Evolutionary conservation across 2,329 filamentous ascomycete genomes (phyloP).

Genomic region (Cladosporium halotolerans): DNA sequence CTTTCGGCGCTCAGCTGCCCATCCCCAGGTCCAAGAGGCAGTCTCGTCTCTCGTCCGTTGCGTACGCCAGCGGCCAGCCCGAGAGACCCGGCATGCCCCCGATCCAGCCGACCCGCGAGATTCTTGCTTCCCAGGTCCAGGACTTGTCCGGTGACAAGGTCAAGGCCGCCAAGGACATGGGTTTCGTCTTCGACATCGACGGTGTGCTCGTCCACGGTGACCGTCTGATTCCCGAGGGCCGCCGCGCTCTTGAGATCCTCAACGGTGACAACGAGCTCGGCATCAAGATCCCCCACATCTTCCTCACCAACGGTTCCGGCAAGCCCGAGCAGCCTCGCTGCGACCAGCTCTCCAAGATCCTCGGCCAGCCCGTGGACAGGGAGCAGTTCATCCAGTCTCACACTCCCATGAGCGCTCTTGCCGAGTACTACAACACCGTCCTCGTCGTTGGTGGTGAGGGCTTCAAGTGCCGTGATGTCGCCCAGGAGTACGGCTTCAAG

Average conservation of each 20-base stretch:
- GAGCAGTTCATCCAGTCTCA: constrained; percentile 74
- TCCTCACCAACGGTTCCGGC: constrained; percentile 68
- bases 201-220: constrained; percentile 70
- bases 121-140: constrained; percentile 65
- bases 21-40: constrained; percentile 66
- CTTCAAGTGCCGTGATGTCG: constrained; percentile 66
- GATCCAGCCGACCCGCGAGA: constrained; percentile 57
- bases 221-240: constrained; percentile 61
- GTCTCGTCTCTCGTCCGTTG: constrained; percentile 60
- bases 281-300: constrained; percentile 70
- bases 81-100: constrained; percentile 52
- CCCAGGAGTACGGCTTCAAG: constrained; percentile 67
- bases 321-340: constrained; percentile 62
- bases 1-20: constrained; percentile 65
- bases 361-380: constrained; percentile 58
- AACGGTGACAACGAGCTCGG: constrained; percentile 72
- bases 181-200: constrained; percentile 73
- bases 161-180: constrained; percentile 67
- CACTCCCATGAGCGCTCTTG: constrained; percentile 68
- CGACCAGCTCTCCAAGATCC: constrained; percentile 61
- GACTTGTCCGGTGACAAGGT: constrained; percentile 62
- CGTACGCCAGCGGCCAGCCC: constrained; percentile 42
- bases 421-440: constrained; percentile 71
- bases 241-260: constrained; percentile 61
- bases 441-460: constrained; percentile 70